phyloP scores from a whole-genome alignment of 140 eudicot genomes.

The Anethum foeniculum region DNA sequence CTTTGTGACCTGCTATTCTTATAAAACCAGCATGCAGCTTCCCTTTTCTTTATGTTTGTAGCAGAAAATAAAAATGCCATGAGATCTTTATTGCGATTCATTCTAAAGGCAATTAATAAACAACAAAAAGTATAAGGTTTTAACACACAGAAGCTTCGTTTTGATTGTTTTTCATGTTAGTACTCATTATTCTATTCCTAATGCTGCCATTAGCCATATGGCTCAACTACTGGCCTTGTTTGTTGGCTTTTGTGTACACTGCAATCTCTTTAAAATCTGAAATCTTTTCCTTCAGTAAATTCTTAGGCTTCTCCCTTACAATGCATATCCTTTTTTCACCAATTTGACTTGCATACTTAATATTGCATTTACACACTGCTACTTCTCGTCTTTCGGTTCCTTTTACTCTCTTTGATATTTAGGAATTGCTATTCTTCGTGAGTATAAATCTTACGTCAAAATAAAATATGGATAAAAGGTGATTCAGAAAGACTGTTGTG shows the following conservation, averaged over 20 bases:
- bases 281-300: slow-evolving; percentile 77
- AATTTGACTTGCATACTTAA: too few species aligned
- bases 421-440: not conserved
- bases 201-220: slow-evolving; percentile 37
- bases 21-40: slow-evolving; percentile 54
- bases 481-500: not conserved
- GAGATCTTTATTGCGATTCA: not conserved
- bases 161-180: slow-evolving; percentile 75
- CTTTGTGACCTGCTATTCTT: slow-evolving; percentile 63
- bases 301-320: not conserved
- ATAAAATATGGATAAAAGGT: not conserved
- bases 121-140: slow-evolving; percentile 17
- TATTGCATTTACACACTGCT: not conserved
- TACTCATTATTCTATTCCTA: slow-evolving; percentile 51
- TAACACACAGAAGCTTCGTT: slow-evolving; percentile 41
- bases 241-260: slow-evolving; percentile 72
- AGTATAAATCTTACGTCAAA: not conserved
- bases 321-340: not conserved
- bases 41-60: not conserved
- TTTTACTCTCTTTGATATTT: not conserved
- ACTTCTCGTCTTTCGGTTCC: not conserved
- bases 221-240: slow-evolving; percentile 61
- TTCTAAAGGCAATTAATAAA: not conserved
- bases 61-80: not conserved
- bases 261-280: slow-evolving; percentile 74